These are phyloP conservation scores for Salix purpurea DNA, from an alignment of 345 rosid genomes.

Conservation along the genomic window DNA sequence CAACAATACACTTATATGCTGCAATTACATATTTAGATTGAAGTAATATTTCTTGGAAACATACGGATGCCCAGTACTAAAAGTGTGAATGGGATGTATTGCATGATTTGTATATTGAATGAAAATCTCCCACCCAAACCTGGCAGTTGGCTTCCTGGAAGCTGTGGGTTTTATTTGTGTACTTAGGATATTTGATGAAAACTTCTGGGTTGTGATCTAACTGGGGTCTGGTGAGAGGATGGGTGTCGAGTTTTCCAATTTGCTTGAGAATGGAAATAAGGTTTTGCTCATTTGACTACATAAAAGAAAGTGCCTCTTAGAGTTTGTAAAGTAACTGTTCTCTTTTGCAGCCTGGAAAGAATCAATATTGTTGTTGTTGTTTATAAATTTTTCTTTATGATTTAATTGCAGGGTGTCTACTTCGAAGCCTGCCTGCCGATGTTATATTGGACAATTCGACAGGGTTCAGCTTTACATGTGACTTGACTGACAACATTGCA, in stretches of 20 bases:
- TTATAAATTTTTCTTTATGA: slow-evolving; percentile 12
- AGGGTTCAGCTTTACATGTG: slow-evolving; percentile 92
- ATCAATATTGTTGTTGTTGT: background rate
- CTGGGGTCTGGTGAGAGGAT: background rate
- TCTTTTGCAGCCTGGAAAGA: background rate
- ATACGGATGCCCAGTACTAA: background rate
- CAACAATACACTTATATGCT: background rate
- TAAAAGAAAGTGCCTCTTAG: background rate
- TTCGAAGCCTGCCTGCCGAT: slow-evolving; percentile 80
- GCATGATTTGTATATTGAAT: background rate
- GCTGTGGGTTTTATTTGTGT: background rate
- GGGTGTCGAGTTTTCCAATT: background rate
- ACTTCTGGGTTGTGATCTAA: background rate
- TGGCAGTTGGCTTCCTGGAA: background rate
- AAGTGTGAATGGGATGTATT: background rate
- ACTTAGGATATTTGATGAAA: background rate
- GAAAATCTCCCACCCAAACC: background rate
- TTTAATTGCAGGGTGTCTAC: slow-evolving; percentile 65
- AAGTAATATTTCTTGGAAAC: background rate
- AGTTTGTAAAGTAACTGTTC: slow-evolving; percentile 7
- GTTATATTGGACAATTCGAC: slow-evolving; percentile 74
- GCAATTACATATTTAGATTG: background rate
- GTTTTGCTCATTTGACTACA: background rate
- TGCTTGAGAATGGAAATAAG: background rate
- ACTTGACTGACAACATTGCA: slow-evolving; percentile 84